Evolutionary conservation across 2,329 filamentous ascomycete genomes (phyloP).

Genomic region (Fusarium verrucosum): DNA sequence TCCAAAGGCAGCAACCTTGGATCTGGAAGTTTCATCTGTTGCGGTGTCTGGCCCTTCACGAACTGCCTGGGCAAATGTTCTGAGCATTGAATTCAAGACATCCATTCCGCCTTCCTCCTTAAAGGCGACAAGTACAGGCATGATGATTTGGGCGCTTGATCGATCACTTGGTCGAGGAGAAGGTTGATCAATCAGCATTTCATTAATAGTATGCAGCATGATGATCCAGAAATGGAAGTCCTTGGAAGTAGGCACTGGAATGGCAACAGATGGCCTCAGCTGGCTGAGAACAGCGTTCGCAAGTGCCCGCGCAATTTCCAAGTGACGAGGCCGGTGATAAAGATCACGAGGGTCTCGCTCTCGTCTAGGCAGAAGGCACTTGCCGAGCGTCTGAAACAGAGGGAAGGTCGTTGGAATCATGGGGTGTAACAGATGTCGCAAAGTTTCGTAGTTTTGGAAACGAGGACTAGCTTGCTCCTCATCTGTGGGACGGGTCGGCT

Average conservation of each 20-base stretch:
- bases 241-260: slow-evolving; percentile 61
- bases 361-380: slow-evolving; percentile 79
- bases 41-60: slow-evolving; percentile 52
- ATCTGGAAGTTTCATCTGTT: slow-evolving; percentile 56
- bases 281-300: slow-evolving; percentile 76
- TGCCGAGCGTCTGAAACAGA: slow-evolving; percentile 87
- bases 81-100: slow-evolving; percentile 75
- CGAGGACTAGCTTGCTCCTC: slow-evolving; percentile 56
- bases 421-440: slow-evolving; percentile 80
- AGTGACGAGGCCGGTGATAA: slow-evolving; percentile 63
- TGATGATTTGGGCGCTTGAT: slow-evolving; percentile 65
- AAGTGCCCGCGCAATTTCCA: slow-evolving; percentile 70
- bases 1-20: slow-evolving; percentile 63
- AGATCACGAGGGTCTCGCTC: slow-evolving; percentile 66
- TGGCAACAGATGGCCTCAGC: slow-evolving; percentile 60
- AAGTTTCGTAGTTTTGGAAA: slow-evolving; percentile 79
- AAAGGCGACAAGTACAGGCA: slow-evolving; percentile 86
- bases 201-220: slow-evolving; percentile 78
- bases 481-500: slow-evolving; percentile 50
- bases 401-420: slow-evolving; percentile 83
- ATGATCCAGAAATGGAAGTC: slow-evolving; percentile 85
- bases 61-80: slow-evolving; percentile 63
- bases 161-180: slow-evolving; percentile 59
- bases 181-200: slow-evolving; percentile 76
- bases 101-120: slow-evolving; percentile 81